Percentiles rank a stretch among this genome's conserved stretches.
phyloP scores from a whole-genome alignment of 768 basidiomycete genomes.

The Paxillus rubicundulus region DNA sequence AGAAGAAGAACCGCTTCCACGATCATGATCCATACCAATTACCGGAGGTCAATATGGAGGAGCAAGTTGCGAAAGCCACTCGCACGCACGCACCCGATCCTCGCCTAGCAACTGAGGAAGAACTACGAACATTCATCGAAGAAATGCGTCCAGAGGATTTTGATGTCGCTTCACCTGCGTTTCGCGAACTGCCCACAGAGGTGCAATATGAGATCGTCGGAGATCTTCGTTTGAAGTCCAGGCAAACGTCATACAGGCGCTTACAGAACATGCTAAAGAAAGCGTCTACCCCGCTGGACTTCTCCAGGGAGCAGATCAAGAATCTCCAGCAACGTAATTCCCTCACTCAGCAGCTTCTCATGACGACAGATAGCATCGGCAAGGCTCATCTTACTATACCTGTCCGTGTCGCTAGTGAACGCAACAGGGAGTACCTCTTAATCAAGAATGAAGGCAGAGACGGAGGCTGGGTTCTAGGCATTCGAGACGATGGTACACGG shows the following conservation, averaged over 20 bases:
- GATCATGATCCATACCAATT: slow-evolving; percentile 93
- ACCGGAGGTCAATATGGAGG: slow-evolving; percentile 75
- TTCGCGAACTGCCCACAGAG: slow-evolving; percentile 90
- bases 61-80: slow-evolving; percentile 59
- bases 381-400: slow-evolving; percentile 89
- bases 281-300: slow-evolving; percentile 84
- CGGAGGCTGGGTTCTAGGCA: slow-evolving; percentile 94
- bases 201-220: slow-evolving; percentile 98
- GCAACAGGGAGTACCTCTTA: slow-evolving; percentile 93
- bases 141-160: slow-evolving; percentile 96
- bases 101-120: slow-evolving; percentile 93
- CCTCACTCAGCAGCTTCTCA: slow-evolving; percentile 89
- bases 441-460: slow-evolving; percentile 85
- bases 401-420: slow-evolving; percentile 89
- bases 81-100: slow-evolving; percentile 72
- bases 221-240: slow-evolving; percentile 89
- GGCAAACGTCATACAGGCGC: slow-evolving; percentile 90
- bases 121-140: slow-evolving; percentile 89
- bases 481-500: slow-evolving; percentile 81
- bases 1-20: slow-evolving; percentile 60
- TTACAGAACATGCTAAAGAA: slow-evolving; percentile 85
- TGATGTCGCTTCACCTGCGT: slow-evolving; percentile 85
- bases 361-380: slow-evolving; percentile 90
- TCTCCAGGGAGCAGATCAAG: slow-evolving; percentile 94
- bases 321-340: slow-evolving; percentile 85